phyloP scores from a whole-genome alignment of 768 basidiomycete genomes.

The Tricholoma sp. region DNA sequence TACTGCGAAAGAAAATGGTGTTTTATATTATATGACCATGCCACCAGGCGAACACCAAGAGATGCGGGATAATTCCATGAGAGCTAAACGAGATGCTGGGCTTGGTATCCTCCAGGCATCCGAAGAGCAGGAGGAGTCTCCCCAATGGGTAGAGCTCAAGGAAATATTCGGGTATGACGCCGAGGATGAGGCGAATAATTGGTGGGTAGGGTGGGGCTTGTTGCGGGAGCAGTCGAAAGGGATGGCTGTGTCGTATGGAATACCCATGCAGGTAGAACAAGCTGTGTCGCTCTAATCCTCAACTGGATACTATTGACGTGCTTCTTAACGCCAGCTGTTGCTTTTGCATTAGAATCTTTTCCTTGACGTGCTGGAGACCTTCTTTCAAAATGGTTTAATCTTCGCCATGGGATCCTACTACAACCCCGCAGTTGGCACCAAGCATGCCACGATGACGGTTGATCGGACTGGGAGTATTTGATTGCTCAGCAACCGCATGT shows the following conservation, averaged over 20 bases:
- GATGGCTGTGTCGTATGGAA: constrained; percentile 9
- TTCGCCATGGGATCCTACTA: not conserved
- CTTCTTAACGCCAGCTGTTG: not conserved
- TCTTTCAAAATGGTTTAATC: not conserved
- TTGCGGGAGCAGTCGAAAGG: constrained; percentile 33
- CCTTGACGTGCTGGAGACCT: not conserved
- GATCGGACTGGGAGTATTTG: too few relatives aligned
- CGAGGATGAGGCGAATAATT: constrained; percentile 55
- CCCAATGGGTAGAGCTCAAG: constrained; percentile 43
- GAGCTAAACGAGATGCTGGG: constrained; percentile 25
- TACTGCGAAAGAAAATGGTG: constrained; percentile 35
- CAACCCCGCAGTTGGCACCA: too few relatives aligned
- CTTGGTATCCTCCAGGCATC: constrained; percentile 10
- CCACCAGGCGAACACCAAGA: constrained; percentile 37
- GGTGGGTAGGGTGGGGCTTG: constrained; percentile 54
- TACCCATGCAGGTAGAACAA: constrained; percentile 5
- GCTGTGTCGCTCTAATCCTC: constrained; percentile 1
- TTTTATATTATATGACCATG: constrained; percentile 39
- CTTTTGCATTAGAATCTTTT: not conserved
- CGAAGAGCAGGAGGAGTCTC: constrained; percentile 9
- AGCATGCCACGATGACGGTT: too few relatives aligned
- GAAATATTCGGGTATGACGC: constrained; percentile 49
- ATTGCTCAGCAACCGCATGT: too few relatives aligned
- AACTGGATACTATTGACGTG: not conserved
- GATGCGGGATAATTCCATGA: constrained; percentile 35